Percentiles rank a stretch among this genome's conserved stretches.
Conservation (phyloP, 2,329 filamentous ascomycete genomes). For the Sporothrix phasma region DNA sequence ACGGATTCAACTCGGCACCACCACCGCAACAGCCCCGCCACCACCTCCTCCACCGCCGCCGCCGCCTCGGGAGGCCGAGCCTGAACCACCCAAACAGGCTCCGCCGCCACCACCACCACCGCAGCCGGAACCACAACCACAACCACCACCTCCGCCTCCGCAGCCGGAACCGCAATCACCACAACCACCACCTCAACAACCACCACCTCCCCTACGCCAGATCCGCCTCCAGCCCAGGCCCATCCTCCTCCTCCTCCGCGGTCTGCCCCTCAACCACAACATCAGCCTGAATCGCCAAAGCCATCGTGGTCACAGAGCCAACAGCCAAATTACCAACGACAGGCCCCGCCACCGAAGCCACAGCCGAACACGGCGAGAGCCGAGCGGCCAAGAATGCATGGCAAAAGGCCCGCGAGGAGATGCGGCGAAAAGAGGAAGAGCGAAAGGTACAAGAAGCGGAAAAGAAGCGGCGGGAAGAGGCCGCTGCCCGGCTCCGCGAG, state of each 20-base stretch:
- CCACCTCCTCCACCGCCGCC: neutral
- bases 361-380: constrained; percentile 20
- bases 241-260: constrained; percentile 4
- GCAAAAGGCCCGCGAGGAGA: constrained; percentile 62
- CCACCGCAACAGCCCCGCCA: constrained; percentile 12
- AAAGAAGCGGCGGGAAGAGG: constrained; percentile 48
- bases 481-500: constrained; percentile 34
- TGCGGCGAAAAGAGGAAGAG: constrained; percentile 52
- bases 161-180: too few species aligned
- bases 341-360: constrained; percentile 18
- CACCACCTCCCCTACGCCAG: neutral
- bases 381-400: constrained; percentile 42
- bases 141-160: too few species aligned
- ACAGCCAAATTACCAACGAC: constrained; percentile 10
- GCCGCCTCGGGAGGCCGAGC: neutral
- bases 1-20: constrained; percentile 23
- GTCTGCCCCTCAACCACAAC: neutral
- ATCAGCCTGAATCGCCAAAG: constrained; percentile 21
- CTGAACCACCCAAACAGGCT: neutral
- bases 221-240: constrained; percentile 14
- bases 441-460: constrained; percentile 52
- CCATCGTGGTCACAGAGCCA: constrained; percentile 20
- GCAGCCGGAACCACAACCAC: too few species aligned
- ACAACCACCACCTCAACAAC: too few species aligned
- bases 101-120: neutral